Evolutionary conservation across 2,329 filamentous ascomycete genomes (phyloP).

Genomic region (Pseudofabraea citricarpa): DNA sequence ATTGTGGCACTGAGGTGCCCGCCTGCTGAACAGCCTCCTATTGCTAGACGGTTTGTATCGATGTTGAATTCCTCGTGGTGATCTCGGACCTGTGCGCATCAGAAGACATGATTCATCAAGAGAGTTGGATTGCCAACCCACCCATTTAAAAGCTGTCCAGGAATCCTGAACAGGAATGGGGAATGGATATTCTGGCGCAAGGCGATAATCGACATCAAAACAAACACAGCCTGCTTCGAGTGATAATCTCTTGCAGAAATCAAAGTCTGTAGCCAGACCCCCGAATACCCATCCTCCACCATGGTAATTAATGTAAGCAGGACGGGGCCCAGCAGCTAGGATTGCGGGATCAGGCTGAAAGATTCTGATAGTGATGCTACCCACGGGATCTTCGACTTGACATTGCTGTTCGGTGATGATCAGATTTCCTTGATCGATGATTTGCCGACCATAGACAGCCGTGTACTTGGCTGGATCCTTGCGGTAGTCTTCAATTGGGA

Average conservation of each 20-base stretch:
- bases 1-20: slow-evolving; percentile 15
- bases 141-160: slow-evolving; percentile 40
- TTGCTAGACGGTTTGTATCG: slow-evolving; percentile 10
- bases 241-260: slow-evolving; percentile 36
- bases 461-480: slow-evolving; percentile 33
- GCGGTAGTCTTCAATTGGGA: slow-evolving; percentile 27
- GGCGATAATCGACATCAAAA: slow-evolving; percentile 38
- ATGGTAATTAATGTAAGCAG: slow-evolving; percentile 32
- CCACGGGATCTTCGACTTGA: slow-evolving; percentile 32
- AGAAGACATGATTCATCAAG: not conserved
- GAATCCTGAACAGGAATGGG: slow-evolving; percentile 37
- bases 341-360: slow-evolving; percentile 30
- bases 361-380: slow-evolving; percentile 34
- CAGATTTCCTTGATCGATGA: slow-evolving; percentile 29
- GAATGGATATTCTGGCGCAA: slow-evolving; percentile 41
- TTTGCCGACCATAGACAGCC: slow-evolving; percentile 30
- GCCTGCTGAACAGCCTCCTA: slow-evolving; percentile 16
- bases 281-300: slow-evolving; percentile 36
- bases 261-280: slow-evolving; percentile 31
- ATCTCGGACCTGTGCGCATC: not conserved
- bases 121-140: slow-evolving; percentile 2
- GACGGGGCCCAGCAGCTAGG: slow-evolving; percentile 24
- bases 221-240: slow-evolving; percentile 33
- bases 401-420: slow-evolving; percentile 35
- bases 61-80: slow-evolving; percentile 15